Percentiles rank a stretch among this genome's conserved stretches.
Evolutionary conservation across 2,329 filamentous ascomycete genomes (phyloP).

Genomic region (Colletotrichum sp.): DNA sequence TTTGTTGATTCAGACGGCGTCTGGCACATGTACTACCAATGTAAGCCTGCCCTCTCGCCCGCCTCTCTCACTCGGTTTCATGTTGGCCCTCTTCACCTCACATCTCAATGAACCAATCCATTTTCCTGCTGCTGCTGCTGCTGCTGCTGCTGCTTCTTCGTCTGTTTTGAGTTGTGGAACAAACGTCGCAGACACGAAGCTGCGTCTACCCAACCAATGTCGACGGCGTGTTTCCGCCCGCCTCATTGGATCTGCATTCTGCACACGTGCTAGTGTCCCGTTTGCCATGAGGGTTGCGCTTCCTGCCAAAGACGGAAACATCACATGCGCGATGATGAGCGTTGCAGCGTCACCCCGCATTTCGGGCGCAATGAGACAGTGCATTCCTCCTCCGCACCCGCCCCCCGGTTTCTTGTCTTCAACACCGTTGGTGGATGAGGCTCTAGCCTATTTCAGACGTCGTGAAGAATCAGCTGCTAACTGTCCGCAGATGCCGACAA

Average conservation of each 20-base stretch:
- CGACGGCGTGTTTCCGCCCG: slow-evolving; percentile 23
- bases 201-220: slow-evolving; percentile 29
- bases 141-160: background rate
- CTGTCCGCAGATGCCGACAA: slow-evolving; percentile 27
- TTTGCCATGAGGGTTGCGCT: slow-evolving; percentile 5
- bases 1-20: slow-evolving; percentile 61
- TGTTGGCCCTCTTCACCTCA: background rate
- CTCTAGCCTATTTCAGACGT: background rate
- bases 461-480: background rate
- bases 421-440: background rate
- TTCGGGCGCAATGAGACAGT: background rate
- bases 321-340: slow-evolving; percentile 18
- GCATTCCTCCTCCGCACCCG: background rate
- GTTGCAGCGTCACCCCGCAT: slow-evolving; percentile 17
- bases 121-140: background rate
- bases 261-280: slow-evolving; percentile 21
- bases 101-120: background rate
- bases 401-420: background rate
- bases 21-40: slow-evolving; percentile 72
- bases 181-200: background rate
- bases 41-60: slow-evolving; percentile 31
- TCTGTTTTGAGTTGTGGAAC: slow-evolving; percentile 9
- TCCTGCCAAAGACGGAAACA: slow-evolving; percentile 7
- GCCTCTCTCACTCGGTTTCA: background rate
- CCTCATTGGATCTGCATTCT: slow-evolving; percentile 15